phyloP scores from a whole-genome alignment of 352 stramenopile species.

The Globisporangium rhizosaccharum region DNA sequence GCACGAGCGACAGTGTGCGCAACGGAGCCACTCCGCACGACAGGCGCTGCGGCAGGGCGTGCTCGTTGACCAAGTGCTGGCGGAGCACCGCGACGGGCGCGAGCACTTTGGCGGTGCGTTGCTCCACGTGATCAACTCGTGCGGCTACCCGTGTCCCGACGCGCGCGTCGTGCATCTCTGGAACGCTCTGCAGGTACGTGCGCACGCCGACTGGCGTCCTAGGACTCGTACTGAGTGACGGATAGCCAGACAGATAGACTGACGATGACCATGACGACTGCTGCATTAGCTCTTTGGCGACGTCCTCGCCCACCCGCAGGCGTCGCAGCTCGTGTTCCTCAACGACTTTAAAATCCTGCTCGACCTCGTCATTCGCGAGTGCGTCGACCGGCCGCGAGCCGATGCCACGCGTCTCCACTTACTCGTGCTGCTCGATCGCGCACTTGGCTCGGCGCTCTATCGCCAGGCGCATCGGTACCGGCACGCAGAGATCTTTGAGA shows the following conservation, averaged over 20 bases:
- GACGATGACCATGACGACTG: background rate
- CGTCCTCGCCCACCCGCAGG: conserved; percentile 39
- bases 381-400: conserved; percentile 48
- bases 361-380: conserved; percentile 63
- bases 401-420: conserved; percentile 37
- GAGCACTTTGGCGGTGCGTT: conserved; percentile 61
- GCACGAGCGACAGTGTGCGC: conserved; percentile 32
- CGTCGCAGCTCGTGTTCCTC: conserved; percentile 48
- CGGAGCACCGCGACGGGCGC: conserved; percentile 39
- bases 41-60: conserved; percentile 10
- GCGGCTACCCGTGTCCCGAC: conserved; percentile 52
- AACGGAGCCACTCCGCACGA: background rate
- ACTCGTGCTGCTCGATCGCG: conserved; percentile 38
- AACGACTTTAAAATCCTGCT: conserved; percentile 77
- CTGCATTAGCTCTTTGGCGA: conserved; percentile 42
- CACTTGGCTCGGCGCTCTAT: conserved; percentile 40
- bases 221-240: background rate
- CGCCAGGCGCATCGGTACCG: conserved; percentile 49
- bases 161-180: conserved; percentile 34
- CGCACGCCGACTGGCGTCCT: too few relatives aligned
- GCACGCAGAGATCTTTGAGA: conserved; percentile 39
- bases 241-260: background rate
- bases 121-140: conserved; percentile 79
- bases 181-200: conserved; percentile 44
- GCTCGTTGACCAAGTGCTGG: conserved; percentile 48